These are phyloP conservation scores for Pistacia vera DNA, from an alignment of 345 rosid species.

Conservation along the genomic window DNA sequence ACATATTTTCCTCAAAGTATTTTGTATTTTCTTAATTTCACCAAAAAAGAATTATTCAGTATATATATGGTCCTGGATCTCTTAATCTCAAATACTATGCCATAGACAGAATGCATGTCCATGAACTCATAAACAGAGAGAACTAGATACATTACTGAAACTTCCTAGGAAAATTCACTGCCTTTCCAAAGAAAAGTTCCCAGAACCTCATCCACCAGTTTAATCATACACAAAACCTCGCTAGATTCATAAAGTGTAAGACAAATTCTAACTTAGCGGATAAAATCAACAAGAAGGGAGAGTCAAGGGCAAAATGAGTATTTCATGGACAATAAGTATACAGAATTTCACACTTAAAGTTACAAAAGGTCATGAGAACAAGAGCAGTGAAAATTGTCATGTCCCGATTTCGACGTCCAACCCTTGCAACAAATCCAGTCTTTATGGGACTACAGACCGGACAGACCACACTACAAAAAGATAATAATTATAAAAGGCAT, in stretches of 20 bases:
- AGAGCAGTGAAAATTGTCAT: not conserved
- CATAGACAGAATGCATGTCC: too few species aligned
- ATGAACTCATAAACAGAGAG: too few species aligned
- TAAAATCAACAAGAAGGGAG: not conserved
- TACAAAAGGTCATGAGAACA: not conserved
- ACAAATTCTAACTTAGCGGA: not conserved
- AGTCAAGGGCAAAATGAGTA: not conserved
- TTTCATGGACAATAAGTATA: not conserved
- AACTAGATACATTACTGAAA: too few species aligned
- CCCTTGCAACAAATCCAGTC: constrained; percentile 16
- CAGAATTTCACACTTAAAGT: not conserved
- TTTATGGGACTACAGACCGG: constrained; percentile 11
- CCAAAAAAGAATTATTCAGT: too few species aligned
- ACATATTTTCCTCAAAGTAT: too few species aligned
- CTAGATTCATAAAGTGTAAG: not conserved
- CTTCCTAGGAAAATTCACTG: not conserved
- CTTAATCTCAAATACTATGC: too few species aligned
- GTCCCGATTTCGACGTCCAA: constrained; percentile 12
- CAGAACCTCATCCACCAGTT: too few species aligned
- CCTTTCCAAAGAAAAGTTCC: not conserved
- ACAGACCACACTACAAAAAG: constrained; percentile 18
- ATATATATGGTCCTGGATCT: too few species aligned
- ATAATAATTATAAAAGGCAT: not conserved
- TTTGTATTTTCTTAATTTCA: too few species aligned
- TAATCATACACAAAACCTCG: not conserved